phyloP scores from a whole-genome alignment of 2,329 filamentous ascomycete genomes.

The Trichoderma koningiopsis region DNA sequence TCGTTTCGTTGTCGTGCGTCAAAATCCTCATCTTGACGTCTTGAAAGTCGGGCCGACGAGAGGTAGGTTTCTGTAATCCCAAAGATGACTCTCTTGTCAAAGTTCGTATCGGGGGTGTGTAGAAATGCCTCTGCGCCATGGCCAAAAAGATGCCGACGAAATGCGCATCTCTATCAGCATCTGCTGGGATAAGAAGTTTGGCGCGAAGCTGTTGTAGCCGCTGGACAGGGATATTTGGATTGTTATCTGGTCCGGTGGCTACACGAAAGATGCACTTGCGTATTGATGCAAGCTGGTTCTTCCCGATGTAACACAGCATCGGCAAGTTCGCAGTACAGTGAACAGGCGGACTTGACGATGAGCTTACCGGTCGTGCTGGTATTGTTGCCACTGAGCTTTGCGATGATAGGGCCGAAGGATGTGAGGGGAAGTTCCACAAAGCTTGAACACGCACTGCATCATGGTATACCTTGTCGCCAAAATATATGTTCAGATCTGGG shows the following conservation, averaged over 20 bases:
- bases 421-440: slow-evolving; percentile 49
- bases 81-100: slow-evolving; percentile 35
- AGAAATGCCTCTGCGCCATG: slow-evolving; percentile 60
- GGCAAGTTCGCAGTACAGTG: slow-evolving; percentile 35
- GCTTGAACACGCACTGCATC: slow-evolving; percentile 51
- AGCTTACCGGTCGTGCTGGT: slow-evolving; percentile 40
- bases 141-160: slow-evolving; percentile 56
- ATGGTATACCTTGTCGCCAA: slow-evolving; percentile 49
- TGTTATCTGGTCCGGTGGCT: slow-evolving; percentile 42
- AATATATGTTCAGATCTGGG: slow-evolving; percentile 53
- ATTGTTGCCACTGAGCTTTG: slow-evolving; percentile 42
- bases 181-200: slow-evolving; percentile 50
- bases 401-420: slow-evolving; percentile 32
- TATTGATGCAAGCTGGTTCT: slow-evolving; percentile 48
- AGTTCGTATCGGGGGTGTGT: slow-evolving; percentile 36
- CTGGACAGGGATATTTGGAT: slow-evolving; percentile 51
- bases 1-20: slow-evolving; percentile 51
- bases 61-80: slow-evolving; percentile 29
- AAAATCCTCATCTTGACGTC: slow-evolving; percentile 55
- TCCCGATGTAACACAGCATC: slow-evolving; percentile 52
- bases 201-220: slow-evolving; percentile 51
- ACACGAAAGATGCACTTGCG: slow-evolving; percentile 53
- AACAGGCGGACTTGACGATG: slow-evolving; percentile 30
- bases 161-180: slow-evolving; percentile 55
- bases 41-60: slow-evolving; percentile 42